A percentile compares a stretch with the other conserved stretches of the same genome.
phyloP scores from a whole-genome alignment of 306 rosid species.

The Acacia melanoxylon region DNA sequence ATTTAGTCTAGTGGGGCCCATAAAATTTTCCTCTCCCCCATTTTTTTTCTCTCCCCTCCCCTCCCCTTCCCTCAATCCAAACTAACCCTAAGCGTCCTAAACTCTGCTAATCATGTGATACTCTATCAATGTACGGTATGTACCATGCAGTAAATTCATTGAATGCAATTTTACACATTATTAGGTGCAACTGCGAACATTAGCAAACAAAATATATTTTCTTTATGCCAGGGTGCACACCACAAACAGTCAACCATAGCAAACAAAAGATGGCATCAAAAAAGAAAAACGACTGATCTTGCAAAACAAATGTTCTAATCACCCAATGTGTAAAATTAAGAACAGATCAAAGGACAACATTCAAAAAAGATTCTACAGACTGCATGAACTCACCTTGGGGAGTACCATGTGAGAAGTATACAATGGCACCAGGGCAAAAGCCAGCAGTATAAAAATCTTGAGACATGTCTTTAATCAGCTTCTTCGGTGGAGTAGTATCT shows the following conservation, averaged over 20 bases:
- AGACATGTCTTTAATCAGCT: conserved; percentile 60
- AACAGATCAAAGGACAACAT: not conserved
- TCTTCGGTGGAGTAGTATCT: conserved; percentile 95
- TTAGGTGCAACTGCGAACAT: conserved; percentile 1
- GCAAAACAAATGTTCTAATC: not conserved
- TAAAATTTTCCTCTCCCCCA: too few relatives aligned
- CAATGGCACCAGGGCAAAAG: conserved; percentile 88
- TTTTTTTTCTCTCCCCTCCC: too few relatives aligned
- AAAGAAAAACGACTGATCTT: not conserved
- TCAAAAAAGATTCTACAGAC: conserved; percentile 4
- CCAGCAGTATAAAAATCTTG: conserved; percentile 79
- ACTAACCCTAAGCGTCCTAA: not conserved
- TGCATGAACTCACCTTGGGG: conserved; percentile 58
- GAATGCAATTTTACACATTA: not conserved
- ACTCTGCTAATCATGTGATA: not conserved
- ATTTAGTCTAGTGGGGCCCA: too few relatives aligned
- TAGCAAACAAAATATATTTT: not conserved
- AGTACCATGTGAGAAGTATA: conserved; percentile 68
- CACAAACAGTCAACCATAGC: not conserved
- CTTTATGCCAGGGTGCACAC: not conserved
- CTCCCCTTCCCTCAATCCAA: too few relatives aligned
- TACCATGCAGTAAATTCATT: not conserved
- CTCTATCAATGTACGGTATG: not conserved
- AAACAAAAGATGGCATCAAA: not conserved
- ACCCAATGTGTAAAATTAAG: not conserved